Conservation (phyloP, 306 rosid genomes). For the Senna tora region DNA sequence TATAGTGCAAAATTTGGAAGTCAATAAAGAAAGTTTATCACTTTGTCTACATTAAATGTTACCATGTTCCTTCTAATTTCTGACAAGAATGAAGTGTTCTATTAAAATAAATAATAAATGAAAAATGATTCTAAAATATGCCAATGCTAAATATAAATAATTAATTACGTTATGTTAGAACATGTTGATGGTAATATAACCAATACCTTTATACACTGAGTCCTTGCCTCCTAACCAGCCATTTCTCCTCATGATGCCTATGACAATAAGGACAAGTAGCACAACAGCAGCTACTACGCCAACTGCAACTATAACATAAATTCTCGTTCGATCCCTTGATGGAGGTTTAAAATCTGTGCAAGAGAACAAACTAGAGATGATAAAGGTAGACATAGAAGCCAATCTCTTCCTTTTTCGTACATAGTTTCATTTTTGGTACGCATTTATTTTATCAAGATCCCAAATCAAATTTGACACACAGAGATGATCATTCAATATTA, state of each 20-base stretch:
- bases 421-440: slow-evolving; percentile 10
- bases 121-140: background rate
- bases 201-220: slow-evolving; percentile 66
- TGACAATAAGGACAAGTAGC: slow-evolving; percentile 50
- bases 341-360: slow-evolving; percentile 80
- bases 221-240: slow-evolving; percentile 74
- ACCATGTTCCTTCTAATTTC: slow-evolving; percentile 7
- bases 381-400: slow-evolving; percentile 16
- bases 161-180: slow-evolving; percentile 4
- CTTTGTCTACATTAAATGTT: slow-evolving; percentile 8
- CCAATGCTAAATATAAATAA: slow-evolving; percentile 1
- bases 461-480: slow-evolving; percentile 1
- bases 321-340: slow-evolving; percentile 36
- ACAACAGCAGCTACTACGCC: slow-evolving; percentile 47
- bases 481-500: slow-evolving; percentile 9
- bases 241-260: slow-evolving; percentile 59
- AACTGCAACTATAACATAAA: slow-evolving; percentile 25
- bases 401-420: slow-evolving; percentile 26
- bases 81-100: background rate
- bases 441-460: background rate
- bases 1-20: slow-evolving; percentile 23
- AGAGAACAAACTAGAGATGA: slow-evolving; percentile 24
- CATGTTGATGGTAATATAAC: slow-evolving; percentile 14
- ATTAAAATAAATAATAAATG: background rate
- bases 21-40: slow-evolving; percentile 18